Evolutionary conservation across 768 basidiomycete species (phyloP).

Genomic region (Pleurotus sapidus): DNA sequence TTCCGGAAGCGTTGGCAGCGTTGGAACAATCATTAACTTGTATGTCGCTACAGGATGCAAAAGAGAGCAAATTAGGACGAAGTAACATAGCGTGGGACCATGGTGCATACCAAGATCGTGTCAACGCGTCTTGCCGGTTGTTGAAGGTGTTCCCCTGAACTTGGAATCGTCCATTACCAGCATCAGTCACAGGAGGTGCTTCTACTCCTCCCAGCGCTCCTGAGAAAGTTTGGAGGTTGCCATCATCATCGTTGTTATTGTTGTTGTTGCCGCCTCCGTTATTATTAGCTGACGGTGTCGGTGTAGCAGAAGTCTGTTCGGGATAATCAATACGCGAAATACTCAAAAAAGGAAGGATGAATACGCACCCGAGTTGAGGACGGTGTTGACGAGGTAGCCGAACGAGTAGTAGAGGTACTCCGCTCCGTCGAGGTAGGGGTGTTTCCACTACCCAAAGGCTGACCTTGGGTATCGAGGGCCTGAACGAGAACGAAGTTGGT

Average conservation of each 20-base stretch:
- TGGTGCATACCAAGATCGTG: conserved; percentile 41
- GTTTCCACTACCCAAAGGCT: conserved; percentile 23
- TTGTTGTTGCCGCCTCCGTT: conserved; percentile 11
- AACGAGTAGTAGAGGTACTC: conserved; percentile 3
- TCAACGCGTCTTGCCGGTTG: conserved; percentile 39
- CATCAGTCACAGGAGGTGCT: conserved; percentile 41
- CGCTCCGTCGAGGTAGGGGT: not conserved
- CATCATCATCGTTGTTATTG: conserved; percentile 4
- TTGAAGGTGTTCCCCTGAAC: conserved; percentile 51
- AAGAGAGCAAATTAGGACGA: not conserved
- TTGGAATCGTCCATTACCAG: conserved; percentile 43
- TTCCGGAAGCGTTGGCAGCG: conserved; percentile 49
- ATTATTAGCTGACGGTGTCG: conserved; percentile 9
- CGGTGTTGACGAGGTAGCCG: conserved; percentile 7
- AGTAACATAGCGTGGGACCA: not conserved
- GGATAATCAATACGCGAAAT: not conserved
- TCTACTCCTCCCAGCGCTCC: conserved; percentile 42
- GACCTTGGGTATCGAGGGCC: conserved; percentile 44
- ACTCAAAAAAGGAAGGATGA: not conserved
- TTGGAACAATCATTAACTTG: conserved; percentile 61
- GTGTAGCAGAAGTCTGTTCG: conserved; percentile 5
- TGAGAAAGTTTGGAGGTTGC: conserved; percentile 49
- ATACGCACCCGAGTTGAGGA: conserved; percentile 10
- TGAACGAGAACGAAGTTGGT: conserved; percentile 48
- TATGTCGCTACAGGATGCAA: conserved; percentile 33